These are phyloP conservation scores for Candida khao-thaluensis DNA, from an alignment of 805 yeast species.

Conservation along the genomic window DNA sequence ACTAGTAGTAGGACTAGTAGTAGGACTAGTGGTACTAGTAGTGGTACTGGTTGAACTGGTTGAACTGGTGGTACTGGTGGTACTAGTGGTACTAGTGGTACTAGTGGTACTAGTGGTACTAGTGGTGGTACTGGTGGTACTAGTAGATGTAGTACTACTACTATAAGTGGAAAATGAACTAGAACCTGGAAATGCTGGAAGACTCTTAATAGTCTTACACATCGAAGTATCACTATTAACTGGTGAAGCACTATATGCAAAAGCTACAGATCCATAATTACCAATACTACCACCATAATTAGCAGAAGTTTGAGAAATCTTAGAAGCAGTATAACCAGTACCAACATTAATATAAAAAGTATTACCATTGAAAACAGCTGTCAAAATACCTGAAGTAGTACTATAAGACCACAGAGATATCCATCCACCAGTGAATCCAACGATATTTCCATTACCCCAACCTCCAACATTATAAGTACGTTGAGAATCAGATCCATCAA, in stretches of 20 bases:
- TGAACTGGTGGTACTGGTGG: too few relatives aligned
- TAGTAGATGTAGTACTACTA: too few relatives aligned
- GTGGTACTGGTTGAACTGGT: too few relatives aligned
- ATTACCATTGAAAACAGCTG: background rate
- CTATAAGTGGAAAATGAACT: too few relatives aligned
- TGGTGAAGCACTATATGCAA: slow-evolving; percentile 7
- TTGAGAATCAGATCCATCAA: slow-evolving; percentile 14
- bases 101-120: too few relatives aligned
- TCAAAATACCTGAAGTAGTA: background rate
- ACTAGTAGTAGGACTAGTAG: too few relatives aligned
- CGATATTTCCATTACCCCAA: slow-evolving; percentile 26
- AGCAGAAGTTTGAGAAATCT: slow-evolving; percentile 9
- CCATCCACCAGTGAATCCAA: slow-evolving; percentile 18
- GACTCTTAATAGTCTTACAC: slow-evolving; percentile 17
- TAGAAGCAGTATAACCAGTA: slow-evolving; percentile 2
- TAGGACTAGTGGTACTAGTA: too few relatives aligned
- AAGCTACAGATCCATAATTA: slow-evolving; percentile 8
- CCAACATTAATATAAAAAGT: slow-evolving; percentile 12
- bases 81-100: too few relatives aligned
- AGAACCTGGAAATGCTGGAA: slow-evolving; percentile 15
- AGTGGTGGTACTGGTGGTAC: too few relatives aligned
- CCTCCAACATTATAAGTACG: slow-evolving; percentile 24
- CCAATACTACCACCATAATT: slow-evolving; percentile 13
- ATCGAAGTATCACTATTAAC: slow-evolving; percentile 8
- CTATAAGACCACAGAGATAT: background rate